Percentiles rank a stretch among this genome's conserved stretches.
Evolutionary conservation across 2,329 filamentous ascomycete species (phyloP).

Genomic region (Paramyrothecium sp.): DNA sequence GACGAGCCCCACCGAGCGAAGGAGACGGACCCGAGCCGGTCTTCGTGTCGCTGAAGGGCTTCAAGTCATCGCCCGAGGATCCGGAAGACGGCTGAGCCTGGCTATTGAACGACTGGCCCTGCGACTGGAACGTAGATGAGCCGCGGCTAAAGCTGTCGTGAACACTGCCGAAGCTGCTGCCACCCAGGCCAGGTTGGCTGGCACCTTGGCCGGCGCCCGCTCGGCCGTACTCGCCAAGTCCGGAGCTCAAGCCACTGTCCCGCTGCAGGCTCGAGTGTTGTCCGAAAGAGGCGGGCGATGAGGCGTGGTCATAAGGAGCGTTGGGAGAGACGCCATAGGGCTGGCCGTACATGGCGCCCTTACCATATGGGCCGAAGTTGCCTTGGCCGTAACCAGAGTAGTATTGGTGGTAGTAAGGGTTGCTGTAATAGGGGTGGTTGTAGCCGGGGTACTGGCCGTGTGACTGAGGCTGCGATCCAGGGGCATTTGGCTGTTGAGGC

Average conservation of each 20-base stretch:
- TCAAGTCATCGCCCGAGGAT: conserved; percentile 51
- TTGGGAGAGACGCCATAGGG: conserved; percentile 57
- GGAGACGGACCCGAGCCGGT: conserved; percentile 53
- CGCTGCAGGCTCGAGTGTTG: conserved; percentile 45
- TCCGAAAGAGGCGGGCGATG: conserved; percentile 53
- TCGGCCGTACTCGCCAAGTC: conserved; percentile 55
- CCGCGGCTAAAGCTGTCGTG: conserved; percentile 56
- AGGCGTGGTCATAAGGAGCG: conserved; percentile 54
- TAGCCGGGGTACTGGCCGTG: conserved; percentile 50
- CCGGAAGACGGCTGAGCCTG: conserved; percentile 44
- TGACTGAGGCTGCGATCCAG: conserved; percentile 42
- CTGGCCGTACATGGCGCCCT: conserved; percentile 54
- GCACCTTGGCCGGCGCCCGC: conserved; percentile 47
- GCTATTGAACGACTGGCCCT: conserved; percentile 52
- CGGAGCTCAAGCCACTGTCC: conserved; percentile 47
- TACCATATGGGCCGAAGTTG: conserved; percentile 53
- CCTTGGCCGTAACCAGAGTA: conserved; percentile 55
- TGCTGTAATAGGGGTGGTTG: conserved; percentile 59
- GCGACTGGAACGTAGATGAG: conserved; percentile 53
- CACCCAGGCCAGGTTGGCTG: conserved; percentile 48
- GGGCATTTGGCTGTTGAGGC: conserved; percentile 42
- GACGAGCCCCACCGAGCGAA: conserved; percentile 53
- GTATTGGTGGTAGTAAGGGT: conserved; percentile 63
- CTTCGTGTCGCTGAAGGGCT: conserved; percentile 59
- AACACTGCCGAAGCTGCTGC: conserved; percentile 49